Evolutionary conservation across 2,329 filamentous ascomycete species (phyloP), one percentile per base, ranked within the genome.

Genomic region (Alternaria hordeiaustralica): DNA sequence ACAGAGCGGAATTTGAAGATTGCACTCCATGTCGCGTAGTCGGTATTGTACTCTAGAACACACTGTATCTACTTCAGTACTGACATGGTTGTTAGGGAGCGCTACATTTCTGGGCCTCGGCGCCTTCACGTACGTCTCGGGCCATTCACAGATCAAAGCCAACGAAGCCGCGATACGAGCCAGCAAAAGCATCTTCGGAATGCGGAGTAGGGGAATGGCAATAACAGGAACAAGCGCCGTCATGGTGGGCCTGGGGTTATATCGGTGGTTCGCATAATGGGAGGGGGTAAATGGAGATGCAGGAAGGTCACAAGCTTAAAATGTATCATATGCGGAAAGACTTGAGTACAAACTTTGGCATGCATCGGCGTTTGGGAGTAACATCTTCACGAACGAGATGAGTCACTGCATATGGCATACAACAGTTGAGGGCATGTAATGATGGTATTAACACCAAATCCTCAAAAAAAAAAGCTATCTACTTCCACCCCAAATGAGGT

Each of bases 11-110:
- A 47, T 79, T 76, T 61, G 78, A 92, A 67, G 87, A 95, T 80
- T 95, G 92, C 78, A 82, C 88, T 44, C 83, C 90, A 33, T 96
- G 92, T 82, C 87, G 87, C 74, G 79, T 93, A 28, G 84, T 93
- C 57, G 92, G 92, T 93, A 81, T 26, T 70, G 43, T 47, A 21
- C 49, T 8, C 18, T 25, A 58, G 30, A 15, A 7, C 12, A 21
- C 47, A 54, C 41, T 11, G 8, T 11, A n/a, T 43, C 23, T 36
- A 2, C 30, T 41, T 41, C 30, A 30, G 21, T 26, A 36, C 53
- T 53, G 25, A 61, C 21, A 26, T 20, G 13, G 11, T 15, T 18
- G n/a, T 41, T 33, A 84, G 83, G 83, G 50, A 81, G 76, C 51
- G 78, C 76, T 47, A 82, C 78, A 0, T 85, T 85, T 71, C 74